Evolutionary conservation across 495 filamentous ascomycete species (phyloP).

Genomic region (Letharia lupina): DNA sequence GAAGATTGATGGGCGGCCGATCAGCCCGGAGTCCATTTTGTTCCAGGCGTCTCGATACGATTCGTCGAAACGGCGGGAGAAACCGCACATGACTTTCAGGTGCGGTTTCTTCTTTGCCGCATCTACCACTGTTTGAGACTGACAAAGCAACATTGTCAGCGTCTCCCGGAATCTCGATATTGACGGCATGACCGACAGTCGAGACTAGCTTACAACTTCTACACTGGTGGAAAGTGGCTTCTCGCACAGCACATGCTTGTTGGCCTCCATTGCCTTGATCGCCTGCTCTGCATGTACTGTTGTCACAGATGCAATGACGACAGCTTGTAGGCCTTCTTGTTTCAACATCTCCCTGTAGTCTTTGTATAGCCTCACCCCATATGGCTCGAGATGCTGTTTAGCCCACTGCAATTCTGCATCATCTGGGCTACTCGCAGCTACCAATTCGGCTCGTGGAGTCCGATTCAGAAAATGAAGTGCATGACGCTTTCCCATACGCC

Average conservation of each 20-base stretch:
- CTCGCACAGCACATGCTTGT: slow-evolving; percentile 50
- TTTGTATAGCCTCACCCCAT: slow-evolving; percentile 41
- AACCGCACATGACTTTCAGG: slow-evolving; percentile 53
- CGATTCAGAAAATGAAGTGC: slow-evolving; percentile 46
- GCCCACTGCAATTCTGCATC: slow-evolving; percentile 46
- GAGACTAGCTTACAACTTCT: slow-evolving; percentile 39
- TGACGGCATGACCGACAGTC: background rate
- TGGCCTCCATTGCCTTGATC: slow-evolving; percentile 46
- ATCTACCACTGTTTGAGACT: slow-evolving; percentile 47
- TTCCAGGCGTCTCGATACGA: slow-evolving; percentile 45
- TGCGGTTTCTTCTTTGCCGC: slow-evolving; percentile 42
- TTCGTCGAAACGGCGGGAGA: slow-evolving; percentile 50
- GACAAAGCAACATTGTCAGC: background rate
- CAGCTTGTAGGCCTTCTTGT: slow-evolving; percentile 45
- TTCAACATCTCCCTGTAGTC: slow-evolving; percentile 51
- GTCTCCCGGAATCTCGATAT: too few species aligned
- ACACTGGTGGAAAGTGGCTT: slow-evolving; percentile 41
- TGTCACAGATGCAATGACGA: slow-evolving; percentile 46
- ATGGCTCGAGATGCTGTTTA: slow-evolving; percentile 38
- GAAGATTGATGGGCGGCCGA: slow-evolving; percentile 45
- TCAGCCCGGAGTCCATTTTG: slow-evolving; percentile 40
- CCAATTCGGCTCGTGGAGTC: slow-evolving; percentile 44
- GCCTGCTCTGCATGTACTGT: slow-evolving; percentile 50
- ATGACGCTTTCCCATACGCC: slow-evolving; percentile 52
- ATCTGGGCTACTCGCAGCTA: slow-evolving; percentile 45